Evolutionary conservation across 176 grass and related monocot species (phyloP), one percentile per base, ranked within the genome.

Genomic region (Bothriochloa decipiens): DNA sequence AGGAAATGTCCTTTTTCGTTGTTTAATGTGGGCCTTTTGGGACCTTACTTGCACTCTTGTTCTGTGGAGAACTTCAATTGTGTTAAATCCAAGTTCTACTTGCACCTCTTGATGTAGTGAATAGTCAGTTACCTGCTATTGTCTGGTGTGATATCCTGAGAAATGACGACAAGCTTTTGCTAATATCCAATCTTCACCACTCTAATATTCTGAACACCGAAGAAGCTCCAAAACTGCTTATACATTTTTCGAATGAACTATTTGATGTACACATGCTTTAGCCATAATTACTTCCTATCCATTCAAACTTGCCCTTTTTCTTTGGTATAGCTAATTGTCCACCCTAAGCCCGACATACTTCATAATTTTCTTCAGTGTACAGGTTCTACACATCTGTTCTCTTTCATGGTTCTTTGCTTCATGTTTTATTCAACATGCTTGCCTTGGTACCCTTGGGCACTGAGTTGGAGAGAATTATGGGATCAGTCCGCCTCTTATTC

Each of bases 341-440:
- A 7, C 47, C 15, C 15, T 52, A n/a, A 16, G 17, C 12, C 18
- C 62, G 58, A 88, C 57, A 66, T 33, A 72, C 25, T 72, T 85
- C 84, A 45, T 35, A 23, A 69, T 83, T 64, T 87, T n/a, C 83
- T 81, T 67, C 78, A 98, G 96, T 94, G 28, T 93, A 98, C 81
- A 95, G 96, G 91, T 87, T 95, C 66, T 98, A 93, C 75, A 95
- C 96, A 46, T 91, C 91, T 84, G 80, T 92, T 87, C 43, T 98
- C 25, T 98, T 98, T 85, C 96, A 98, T 87, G 96, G 89, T 18
- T 95, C 91, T 81, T 35, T 98, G 78, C 89, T 98, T 66, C 96
- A 98, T 85, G 89, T 98, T 82, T 74, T 90, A 70, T 98, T 98
- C 89, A 98, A 98, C 77, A 98, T 98, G 96, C 83, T 98, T 86